Evolutionary conservation across 257 asterid species (phyloP).

Genomic region (Phtheirospermum japonicum): DNA sequence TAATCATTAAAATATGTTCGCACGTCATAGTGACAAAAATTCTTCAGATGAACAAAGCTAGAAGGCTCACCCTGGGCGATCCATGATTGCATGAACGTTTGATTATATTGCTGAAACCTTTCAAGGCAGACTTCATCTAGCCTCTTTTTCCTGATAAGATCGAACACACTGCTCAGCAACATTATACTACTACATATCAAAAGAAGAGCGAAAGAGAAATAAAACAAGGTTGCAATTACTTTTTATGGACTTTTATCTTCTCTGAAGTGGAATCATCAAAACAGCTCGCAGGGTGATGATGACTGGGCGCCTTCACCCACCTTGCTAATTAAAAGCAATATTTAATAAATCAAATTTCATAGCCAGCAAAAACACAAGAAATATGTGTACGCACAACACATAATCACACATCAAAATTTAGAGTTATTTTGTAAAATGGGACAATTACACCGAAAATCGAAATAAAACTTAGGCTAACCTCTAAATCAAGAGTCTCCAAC

Average conservation of each 20-base stretch:
- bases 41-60: too few species aligned
- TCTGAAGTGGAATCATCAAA: constrained; percentile 57
- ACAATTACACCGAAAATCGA: too few species aligned
- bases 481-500: too few species aligned
- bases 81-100: constrained; percentile 91
- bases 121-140: constrained; percentile 87
- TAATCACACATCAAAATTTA: background rate
- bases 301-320: constrained; percentile 35
- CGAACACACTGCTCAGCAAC: constrained; percentile 3
- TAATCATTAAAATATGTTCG: too few species aligned
- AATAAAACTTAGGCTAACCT: too few species aligned
- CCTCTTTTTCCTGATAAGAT: constrained; percentile 68
- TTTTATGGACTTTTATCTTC: constrained; percentile 57
- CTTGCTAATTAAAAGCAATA: constrained; percentile 41
- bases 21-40: too few species aligned
- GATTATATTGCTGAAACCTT: too few species aligned
- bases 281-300: constrained; percentile 38
- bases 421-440: too few species aligned
- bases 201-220: too few species aligned
- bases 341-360: too few species aligned
- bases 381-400: background rate
- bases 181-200: too few species aligned
- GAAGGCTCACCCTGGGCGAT: constrained; percentile 68
- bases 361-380: constrained; percentile 14
- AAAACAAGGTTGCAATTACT: constrained; percentile 44